Base-by-base conservation (phyloP, 441 rosid genomes). In the Erodium trifolium region DNA sequence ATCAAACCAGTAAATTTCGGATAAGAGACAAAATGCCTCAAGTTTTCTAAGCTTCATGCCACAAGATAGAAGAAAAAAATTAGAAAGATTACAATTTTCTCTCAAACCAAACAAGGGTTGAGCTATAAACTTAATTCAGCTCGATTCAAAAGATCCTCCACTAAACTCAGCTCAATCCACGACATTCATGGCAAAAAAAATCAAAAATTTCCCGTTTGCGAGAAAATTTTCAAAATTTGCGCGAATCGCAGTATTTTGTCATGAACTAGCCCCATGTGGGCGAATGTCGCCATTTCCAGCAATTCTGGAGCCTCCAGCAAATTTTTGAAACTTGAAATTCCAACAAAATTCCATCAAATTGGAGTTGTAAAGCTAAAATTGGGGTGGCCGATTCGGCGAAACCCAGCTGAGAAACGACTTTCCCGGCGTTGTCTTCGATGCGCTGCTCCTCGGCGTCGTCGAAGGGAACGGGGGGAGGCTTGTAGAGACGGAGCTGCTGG, bases 331-430 rank as follows among this genome's bases (percentile, higher is more conserved):
- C n/a, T n/a, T n/a, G n/a, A n/a, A n/a, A n/a, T n/a, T n/a, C n/a
- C n/a, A n/a, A n/a, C n/a, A n/a, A n/a, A n/a, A n/a, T n/a, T n/a
- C n/a, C n/a, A n/a, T n/a, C n/a, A n/a, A n/a, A n/a, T n/a, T n/a
- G n/a, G n/a, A n/a, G n/a, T n/a, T n/a, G n/a, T n/a, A n/a, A n/a
- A n/a, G n/a, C n/a, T n/a, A n/a, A n/a, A n/a, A n/a, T n/a, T n/a
- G 86, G 79, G 67, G 92, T 62, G 18, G 81, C 84, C 19, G 95
- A 88, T 82, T 89, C 90, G 70, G 81, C 88, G 78, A 89, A 84
- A 3, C 97, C 97, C 82, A 88, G 81, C 67, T 85, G 96, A 31
- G 93, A 82, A 67, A 88, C 88, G 7, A 90, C 85, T 69, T 92
- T 92, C 53, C 92, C 90, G 0, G 87, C 87, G 3, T 72, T 39